phyloP scores from a whole-genome alignment of 148 eudicot species.

The Fallopia convolvulus region DNA sequence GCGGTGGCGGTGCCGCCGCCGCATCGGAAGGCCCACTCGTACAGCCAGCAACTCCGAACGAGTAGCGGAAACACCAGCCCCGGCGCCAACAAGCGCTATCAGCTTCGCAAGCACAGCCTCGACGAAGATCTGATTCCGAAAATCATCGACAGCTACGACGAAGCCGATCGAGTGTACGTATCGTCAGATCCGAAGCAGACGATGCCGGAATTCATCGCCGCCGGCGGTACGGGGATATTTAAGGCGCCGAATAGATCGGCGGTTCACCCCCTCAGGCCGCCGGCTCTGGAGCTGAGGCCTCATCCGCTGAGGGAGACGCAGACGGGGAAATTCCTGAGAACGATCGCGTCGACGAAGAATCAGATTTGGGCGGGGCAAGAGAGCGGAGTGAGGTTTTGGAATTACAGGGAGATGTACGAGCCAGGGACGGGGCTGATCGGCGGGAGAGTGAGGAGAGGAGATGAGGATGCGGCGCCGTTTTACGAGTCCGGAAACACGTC shows the following conservation, averaged over 20 bases:
- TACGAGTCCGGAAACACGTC: conserved; percentile 59
- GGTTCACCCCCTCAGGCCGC: conserved; percentile 70
- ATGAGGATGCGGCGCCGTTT: conserved; percentile 89
- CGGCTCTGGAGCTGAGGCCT: conserved; percentile 79
- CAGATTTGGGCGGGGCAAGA: conserved; percentile 98
- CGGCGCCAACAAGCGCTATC: conserved; percentile 11
- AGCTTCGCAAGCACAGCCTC: conserved; percentile 66
- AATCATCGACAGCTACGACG: conserved; percentile 18
- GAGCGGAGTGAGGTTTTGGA: conserved; percentile 85
- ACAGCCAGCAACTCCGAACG: conserved; percentile 25
- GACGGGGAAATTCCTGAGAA: conserved; percentile 65
- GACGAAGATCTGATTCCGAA: conserved; percentile 37
- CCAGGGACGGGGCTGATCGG: conserved; percentile 55
- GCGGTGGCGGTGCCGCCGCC: conserved; percentile 26
- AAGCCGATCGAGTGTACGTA: not conserved
- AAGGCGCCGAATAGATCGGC: conserved; percentile 60
- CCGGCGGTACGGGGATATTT: conserved; percentile 53
- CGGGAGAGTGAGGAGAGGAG: conserved; percentile 67
- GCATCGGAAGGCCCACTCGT: conserved; percentile 37
- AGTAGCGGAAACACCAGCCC: conserved; percentile 3
- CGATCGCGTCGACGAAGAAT: conserved; percentile 70
- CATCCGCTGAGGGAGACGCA: conserved; percentile 94
- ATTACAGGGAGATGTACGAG: conserved; percentile 47
- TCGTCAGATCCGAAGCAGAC: conserved; percentile 4
- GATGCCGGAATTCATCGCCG: conserved; percentile 57